Percentiles rank a stretch among this genome's conserved stretches.
phyloP scores from a whole-genome alignment of 306 rosid genomes.

The Mimosa bimucronata region DNA sequence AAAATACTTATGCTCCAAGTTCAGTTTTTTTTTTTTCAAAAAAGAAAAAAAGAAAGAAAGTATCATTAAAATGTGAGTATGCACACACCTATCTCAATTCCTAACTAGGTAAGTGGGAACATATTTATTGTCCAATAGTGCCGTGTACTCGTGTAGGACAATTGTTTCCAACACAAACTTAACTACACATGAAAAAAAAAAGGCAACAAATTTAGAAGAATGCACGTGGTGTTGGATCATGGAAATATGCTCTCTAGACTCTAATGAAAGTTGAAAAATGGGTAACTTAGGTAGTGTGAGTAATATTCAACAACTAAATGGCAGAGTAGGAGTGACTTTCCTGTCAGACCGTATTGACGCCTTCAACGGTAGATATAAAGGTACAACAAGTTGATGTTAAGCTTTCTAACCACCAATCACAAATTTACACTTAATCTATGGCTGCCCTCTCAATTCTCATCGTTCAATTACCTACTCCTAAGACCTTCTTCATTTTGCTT shows the following conservation, averaged over 20 bases:
- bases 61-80: too few species aligned
- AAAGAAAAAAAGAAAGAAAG: too few species aligned
- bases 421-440: background rate
- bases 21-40: background rate
- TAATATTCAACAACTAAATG: background rate
- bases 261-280: too few species aligned
- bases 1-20: background rate
- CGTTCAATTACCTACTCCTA: background rate
- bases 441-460: too few species aligned
- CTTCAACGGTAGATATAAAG: background rate
- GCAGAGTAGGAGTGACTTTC: background rate
- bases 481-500: too few species aligned
- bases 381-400: background rate
- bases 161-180: too few species aligned
- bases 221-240: background rate
- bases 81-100: too few species aligned
- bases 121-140: too few species aligned
- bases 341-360: slow-evolving; percentile 15
- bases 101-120: too few species aligned
- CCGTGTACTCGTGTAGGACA: too few species aligned
- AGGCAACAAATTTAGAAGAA: background rate
- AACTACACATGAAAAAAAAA: too few species aligned
- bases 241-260: background rate
- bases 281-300: too few species aligned
- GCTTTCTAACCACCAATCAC: background rate